phyloP scores from a whole-genome alignment of 345 rosid species.

The Salix dunnii region DNA sequence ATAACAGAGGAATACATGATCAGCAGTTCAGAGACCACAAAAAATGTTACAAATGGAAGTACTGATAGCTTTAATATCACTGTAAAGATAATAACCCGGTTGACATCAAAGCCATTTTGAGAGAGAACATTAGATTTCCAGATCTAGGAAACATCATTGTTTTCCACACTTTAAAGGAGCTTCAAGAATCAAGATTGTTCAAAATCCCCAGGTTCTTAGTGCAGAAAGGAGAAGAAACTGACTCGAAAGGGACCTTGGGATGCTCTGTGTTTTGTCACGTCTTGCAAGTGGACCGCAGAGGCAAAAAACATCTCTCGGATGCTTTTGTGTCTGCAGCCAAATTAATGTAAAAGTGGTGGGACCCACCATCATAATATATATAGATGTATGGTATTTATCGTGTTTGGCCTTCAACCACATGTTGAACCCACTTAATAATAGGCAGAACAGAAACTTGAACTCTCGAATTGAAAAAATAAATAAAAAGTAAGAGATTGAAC shows the following conservation, averaged over 20 bases:
- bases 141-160: conserved; percentile 39
- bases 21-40: conserved; percentile 42
- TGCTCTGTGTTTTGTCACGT: too few species aligned
- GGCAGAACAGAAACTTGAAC: background rate
- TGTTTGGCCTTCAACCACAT: too few species aligned
- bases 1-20: conserved; percentile 33
- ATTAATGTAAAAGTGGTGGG: too few species aligned
- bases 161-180: background rate
- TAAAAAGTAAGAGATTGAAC: background rate
- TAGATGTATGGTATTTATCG: too few species aligned
- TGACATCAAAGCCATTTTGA: conserved; percentile 43
- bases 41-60: conserved; percentile 33
- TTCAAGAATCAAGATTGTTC: background rate
- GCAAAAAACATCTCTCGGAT: too few species aligned
- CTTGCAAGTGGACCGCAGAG: too few species aligned
- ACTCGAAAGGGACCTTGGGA: too few species aligned
- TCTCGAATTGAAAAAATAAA: background rate
- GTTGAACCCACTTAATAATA: background rate
- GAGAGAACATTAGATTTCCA: conserved; percentile 12
- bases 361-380: too few species aligned
- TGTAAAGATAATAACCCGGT: conserved; percentile 37
- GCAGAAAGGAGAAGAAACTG: too few species aligned
- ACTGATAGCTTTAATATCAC: conserved; percentile 30
- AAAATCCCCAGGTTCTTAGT: background rate
- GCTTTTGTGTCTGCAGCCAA: too few species aligned